These are phyloP conservation scores for Hygrocybe coccinea DNA, from an alignment of 768 basidiomycete genomes.

Conservation along the genomic window DNA sequence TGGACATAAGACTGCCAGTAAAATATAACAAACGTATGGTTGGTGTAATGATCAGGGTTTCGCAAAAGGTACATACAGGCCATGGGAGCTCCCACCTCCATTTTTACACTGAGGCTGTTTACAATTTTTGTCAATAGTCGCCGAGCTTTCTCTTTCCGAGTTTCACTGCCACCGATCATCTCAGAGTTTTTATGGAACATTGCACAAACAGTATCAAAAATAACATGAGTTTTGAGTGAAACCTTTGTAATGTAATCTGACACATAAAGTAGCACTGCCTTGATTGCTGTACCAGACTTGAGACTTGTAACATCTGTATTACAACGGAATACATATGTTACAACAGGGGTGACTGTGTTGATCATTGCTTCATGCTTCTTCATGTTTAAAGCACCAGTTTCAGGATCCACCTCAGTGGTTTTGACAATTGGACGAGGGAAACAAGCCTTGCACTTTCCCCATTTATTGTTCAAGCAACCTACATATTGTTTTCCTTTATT, in stretches of 20 bases:
- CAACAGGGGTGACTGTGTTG: constrained; percentile 27
- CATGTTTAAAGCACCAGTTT: constrained; percentile 22
- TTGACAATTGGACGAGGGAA: constrained; percentile 26
- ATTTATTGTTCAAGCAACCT: constrained; percentile 25
- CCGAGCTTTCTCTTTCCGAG: constrained; percentile 16
- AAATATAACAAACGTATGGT: constrained; percentile 3
- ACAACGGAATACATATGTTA: constrained; percentile 9
- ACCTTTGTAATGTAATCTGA: constrained; percentile 27
- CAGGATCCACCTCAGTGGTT: constrained; percentile 23
- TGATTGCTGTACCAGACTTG: neutral
- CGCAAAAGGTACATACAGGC: too few species aligned
- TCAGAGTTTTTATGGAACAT: constrained; percentile 22
- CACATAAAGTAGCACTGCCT: neutral
- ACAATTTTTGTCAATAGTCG: constrained; percentile 11
- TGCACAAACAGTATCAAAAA: constrained; percentile 6
- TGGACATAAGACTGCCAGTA: constrained; percentile 11
- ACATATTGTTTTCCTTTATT: constrained; percentile 9
- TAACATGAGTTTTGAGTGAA: constrained; percentile 15
- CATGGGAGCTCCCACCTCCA: too few species aligned
- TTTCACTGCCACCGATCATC: constrained; percentile 19
- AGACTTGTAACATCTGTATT: neutral
- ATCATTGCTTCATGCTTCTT: constrained; percentile 29
- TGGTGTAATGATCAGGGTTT: neutral
- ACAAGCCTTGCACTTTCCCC: constrained; percentile 26
- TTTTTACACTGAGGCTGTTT: too few species aligned